These are phyloP conservation scores for Leccinum imitatum DNA, from an alignment of 768 basidiomycete genomes.

Conservation along the genomic window DNA sequence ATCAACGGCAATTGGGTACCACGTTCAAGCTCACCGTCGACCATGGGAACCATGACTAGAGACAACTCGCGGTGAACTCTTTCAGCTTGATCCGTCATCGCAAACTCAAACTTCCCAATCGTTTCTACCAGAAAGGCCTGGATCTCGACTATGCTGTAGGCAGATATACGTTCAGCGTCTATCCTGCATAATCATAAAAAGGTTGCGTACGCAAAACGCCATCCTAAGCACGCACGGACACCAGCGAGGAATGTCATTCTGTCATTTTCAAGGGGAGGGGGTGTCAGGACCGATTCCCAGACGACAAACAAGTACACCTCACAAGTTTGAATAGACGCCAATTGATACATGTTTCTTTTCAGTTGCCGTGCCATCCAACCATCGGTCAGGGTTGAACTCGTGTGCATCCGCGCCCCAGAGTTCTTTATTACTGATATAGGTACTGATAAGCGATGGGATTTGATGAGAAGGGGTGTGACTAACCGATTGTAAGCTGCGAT, in stretches of 20 bases:
- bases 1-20: conserved; percentile 31
- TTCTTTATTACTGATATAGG: conserved; percentile 22
- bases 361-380: conserved; percentile 21
- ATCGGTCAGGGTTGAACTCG: conserved; percentile 32
- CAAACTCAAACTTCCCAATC: conserved; percentile 53
- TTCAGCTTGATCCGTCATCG: conserved; percentile 14
- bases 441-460: neutral
- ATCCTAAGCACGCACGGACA: conserved; percentile 25
- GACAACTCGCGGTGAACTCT: conserved; percentile 28
- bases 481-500: conserved; percentile 58
- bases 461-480: neutral
- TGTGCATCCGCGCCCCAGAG: conserved; percentile 35
- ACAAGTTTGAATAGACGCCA: conserved; percentile 34
- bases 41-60: conserved; percentile 33
- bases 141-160: neutral
- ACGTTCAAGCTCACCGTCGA: conserved; percentile 31
- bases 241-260: conserved; percentile 34
- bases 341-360: conserved; percentile 23
- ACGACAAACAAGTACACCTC: neutral
- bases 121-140: conserved; percentile 37
- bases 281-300: neutral
- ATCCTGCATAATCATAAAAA: neutral
- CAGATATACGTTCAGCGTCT: neutral
- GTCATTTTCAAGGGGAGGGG: neutral
- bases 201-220: neutral